These are phyloP conservation scores for Penicillium manginii DNA, from an alignment of 495 filamentous ascomycete genomes.

Conservation along the genomic window DNA sequence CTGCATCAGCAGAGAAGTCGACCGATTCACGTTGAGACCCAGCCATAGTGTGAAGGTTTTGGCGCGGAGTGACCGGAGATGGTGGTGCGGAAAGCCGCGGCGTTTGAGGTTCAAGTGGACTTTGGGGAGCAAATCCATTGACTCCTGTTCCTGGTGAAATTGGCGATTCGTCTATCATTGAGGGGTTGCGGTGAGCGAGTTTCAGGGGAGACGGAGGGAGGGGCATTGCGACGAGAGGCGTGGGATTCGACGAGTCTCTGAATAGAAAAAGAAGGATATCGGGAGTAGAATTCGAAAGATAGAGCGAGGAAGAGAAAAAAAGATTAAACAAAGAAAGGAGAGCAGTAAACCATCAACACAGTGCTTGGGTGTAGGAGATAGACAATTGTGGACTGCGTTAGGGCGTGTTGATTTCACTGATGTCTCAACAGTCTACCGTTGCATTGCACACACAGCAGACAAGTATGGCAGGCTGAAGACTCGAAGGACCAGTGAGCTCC, in stretches of 20 bases:
- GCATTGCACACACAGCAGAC: background rate
- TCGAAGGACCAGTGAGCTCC: background rate
- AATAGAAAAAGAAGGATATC: background rate
- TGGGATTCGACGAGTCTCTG: background rate
- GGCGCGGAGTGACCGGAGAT: conserved; percentile 62
- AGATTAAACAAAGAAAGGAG: conserved; percentile 6
- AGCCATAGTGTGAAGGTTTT: conserved; percentile 55
- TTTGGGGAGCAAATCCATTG: conserved; percentile 43
- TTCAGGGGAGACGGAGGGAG: conserved; percentile 64
- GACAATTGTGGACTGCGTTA: background rate
- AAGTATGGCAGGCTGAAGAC: background rate
- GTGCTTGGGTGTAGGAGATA: background rate
- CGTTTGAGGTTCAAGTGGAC: conserved; percentile 42
- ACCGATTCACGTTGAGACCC: conserved; percentile 49
- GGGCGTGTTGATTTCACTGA: background rate
- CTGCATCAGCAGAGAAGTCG: conserved; percentile 46
- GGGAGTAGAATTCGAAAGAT: background rate
- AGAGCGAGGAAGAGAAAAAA: conserved; percentile 3
- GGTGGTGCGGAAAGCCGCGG: conserved; percentile 61
- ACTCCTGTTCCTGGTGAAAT: conserved; percentile 44
- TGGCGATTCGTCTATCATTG: conserved; percentile 59
- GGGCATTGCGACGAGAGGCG: conserved; percentile 19
- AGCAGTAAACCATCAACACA: conserved; percentile 6
- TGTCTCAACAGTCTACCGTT: background rate
- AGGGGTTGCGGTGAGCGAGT: conserved; percentile 66